Evolutionary conservation across 495 filamentous ascomycete genomes (phyloP).

Genomic region (Talaromyces trachyspermus): DNA sequence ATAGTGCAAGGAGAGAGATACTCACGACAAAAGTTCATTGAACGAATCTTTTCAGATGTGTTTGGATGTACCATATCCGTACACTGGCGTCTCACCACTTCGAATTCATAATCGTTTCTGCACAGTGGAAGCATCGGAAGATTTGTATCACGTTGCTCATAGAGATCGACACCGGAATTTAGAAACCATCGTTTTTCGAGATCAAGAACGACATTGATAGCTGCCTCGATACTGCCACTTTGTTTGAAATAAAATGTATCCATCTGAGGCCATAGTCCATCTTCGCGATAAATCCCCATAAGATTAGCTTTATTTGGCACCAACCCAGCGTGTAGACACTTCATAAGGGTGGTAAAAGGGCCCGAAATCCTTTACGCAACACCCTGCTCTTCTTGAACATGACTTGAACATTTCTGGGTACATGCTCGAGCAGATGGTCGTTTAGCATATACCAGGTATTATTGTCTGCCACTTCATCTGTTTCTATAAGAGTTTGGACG

Average conservation of each 20-base stretch:
- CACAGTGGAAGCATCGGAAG: neutral
- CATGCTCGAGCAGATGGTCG: neutral
- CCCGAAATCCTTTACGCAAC: neutral
- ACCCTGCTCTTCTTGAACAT: neutral
- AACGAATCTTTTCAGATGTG: neutral
- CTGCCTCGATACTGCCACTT: neutral
- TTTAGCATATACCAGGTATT: neutral
- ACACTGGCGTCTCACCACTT: neutral
- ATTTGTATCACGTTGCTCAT: neutral
- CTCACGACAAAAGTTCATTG: neutral
- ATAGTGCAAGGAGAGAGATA: neutral
- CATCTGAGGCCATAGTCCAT: neutral
- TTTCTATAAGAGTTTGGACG: neutral
- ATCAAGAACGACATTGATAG: neutral
- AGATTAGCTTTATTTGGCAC: neutral
- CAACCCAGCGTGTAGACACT: neutral
- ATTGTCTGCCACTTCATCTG: neutral
- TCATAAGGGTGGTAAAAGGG: neutral
- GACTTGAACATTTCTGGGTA: neutral
- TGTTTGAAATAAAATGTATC: neutral
- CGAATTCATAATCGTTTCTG: slow-evolving; percentile 4
- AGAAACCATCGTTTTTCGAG: neutral
- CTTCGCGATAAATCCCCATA: neutral
- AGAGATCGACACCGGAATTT: neutral
- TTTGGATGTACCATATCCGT: neutral